Conservation (phyloP, 2,329 filamentous ascomycete species). For the Diaporthe eres region DNA sequence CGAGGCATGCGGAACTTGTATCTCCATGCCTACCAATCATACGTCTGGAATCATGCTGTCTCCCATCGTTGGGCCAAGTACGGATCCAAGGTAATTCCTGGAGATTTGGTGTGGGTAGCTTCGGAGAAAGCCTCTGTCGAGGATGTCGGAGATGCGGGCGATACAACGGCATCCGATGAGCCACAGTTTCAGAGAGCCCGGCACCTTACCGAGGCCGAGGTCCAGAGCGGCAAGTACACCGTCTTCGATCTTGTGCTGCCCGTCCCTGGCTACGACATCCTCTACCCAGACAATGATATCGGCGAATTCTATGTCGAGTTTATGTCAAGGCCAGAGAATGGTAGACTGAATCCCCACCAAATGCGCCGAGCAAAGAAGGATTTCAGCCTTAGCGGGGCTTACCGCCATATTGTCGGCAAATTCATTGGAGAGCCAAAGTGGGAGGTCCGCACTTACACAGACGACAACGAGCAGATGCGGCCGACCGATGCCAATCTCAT, state of each 20-base stretch:
- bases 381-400: slow-evolving; percentile 88
- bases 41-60: slow-evolving; percentile 91
- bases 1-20: slow-evolving; percentile 93
- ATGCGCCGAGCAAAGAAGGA: slow-evolving; percentile 92
- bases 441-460: slow-evolving; percentile 78
- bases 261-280: slow-evolving; percentile 89
- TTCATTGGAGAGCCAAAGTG: slow-evolving; percentile 76
- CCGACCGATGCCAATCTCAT: slow-evolving; percentile 86
- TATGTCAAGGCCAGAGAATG: slow-evolving; percentile 86
- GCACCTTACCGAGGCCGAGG: slow-evolving; percentile 82
- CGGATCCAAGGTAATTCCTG: slow-evolving; percentile 81
- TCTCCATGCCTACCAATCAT: slow-evolving; percentile 94
- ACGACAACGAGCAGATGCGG: slow-evolving; percentile 86
- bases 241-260: slow-evolving; percentile 94
- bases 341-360: slow-evolving; percentile 82
- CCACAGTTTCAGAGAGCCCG: slow-evolving; percentile 71
- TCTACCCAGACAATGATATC: slow-evolving; percentile 87
- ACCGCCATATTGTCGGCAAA: slow-evolving; percentile 85
- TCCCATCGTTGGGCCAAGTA: slow-evolving; percentile 85
- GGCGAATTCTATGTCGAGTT: slow-evolving; percentile 88
- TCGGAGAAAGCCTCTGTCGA: slow-evolving; percentile 53
- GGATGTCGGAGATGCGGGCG: slow-evolving; percentile 73
- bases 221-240: slow-evolving; percentile 79
- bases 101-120: slow-evolving; percentile 81
- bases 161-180: slow-evolving; percentile 63